Conservation (phyloP, 176 grass and related monocot species). For the Triticum timopheevii region DNA sequence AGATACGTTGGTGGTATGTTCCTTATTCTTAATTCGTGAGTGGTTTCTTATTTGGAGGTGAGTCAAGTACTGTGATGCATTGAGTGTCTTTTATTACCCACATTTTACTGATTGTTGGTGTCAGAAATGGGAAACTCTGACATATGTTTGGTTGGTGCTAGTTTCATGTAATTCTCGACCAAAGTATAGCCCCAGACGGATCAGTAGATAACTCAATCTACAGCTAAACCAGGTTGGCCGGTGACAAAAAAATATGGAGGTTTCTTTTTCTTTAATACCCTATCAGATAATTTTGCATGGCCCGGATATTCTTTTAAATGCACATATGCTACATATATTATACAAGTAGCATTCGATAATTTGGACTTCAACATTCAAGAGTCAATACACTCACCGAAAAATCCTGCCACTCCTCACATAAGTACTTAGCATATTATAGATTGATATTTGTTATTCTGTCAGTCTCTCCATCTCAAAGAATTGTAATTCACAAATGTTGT, state of each 20-base stretch:
- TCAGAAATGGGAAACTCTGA: neutral
- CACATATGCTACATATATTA: neutral
- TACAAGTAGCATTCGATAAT: neutral
- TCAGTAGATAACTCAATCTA: conserved; percentile 8
- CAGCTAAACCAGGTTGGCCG: neutral
- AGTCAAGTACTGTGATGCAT: neutral
- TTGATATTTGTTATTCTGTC: neutral
- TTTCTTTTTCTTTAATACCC: neutral
- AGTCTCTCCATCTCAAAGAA: neutral
- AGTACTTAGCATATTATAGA: neutral
- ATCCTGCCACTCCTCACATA: neutral
- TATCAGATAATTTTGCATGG: neutral
- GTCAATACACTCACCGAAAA: neutral
- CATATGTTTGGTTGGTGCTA: neutral
- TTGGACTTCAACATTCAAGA: neutral
- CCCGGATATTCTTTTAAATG: neutral
- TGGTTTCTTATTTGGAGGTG: neutral
- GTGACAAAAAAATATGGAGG: neutral
- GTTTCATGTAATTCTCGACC: neutral
- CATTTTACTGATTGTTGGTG: neutral
- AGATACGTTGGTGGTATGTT: conserved; percentile 66
- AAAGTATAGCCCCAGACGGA: neutral
- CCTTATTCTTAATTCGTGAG: neutral
- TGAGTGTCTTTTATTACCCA: neutral
- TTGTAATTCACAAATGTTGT: neutral